Evolutionary conservation across 2,329 filamentous ascomycete species (phyloP), one percentile per base, ranked within the genome.

Genomic region (Herpomyces periplanetae): DNA sequence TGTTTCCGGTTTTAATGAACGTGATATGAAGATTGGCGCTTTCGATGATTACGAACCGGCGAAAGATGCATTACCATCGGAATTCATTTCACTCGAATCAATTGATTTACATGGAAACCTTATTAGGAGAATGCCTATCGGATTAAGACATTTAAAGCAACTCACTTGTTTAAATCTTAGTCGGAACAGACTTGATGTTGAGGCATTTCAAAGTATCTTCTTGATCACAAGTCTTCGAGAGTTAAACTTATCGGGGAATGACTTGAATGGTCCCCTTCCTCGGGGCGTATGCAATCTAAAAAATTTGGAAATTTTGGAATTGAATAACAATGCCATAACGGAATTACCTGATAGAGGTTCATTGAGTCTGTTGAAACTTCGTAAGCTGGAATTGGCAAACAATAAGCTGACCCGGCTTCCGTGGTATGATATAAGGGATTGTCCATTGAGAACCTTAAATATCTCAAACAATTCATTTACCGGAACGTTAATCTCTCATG

Each of bases 41-140:
- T 35, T 55, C 15, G 46, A 52, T 4, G 49, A 57, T 12, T 53
- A 63, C 8, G 57, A 62, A n/a, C 50, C 64, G 15, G 44, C 47
- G 3, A 45, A 47, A 22, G 63, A 56, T 1, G n/a, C n/a, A n/a
- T n/a, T n/a, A n/a, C n/a, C n/a, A n/a, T 61, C 60, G 27, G 62
- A 80, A 25, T 88, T 91, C 39, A 63, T 56, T 2, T 66, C 60
- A 0, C 36, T 88, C 1, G 68, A 87, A 33, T 52, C 51, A 3
- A 38, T 88, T 4, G 73, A 91, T 32, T 34, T 91, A 23, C 80
- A 87, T 33, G 66, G 69, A 9, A 96, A 96, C 31, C 38, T 54
- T 17, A 44, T 96, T 8, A 47, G 49, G 19, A 42, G 51, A 11
- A 36, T 88, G 16, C 80, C 80, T 0, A 34, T 60, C 26, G 75